Evolutionary conservation across 2,329 filamentous ascomycete species (phyloP).

Genomic region (Nemania sp.): DNA sequence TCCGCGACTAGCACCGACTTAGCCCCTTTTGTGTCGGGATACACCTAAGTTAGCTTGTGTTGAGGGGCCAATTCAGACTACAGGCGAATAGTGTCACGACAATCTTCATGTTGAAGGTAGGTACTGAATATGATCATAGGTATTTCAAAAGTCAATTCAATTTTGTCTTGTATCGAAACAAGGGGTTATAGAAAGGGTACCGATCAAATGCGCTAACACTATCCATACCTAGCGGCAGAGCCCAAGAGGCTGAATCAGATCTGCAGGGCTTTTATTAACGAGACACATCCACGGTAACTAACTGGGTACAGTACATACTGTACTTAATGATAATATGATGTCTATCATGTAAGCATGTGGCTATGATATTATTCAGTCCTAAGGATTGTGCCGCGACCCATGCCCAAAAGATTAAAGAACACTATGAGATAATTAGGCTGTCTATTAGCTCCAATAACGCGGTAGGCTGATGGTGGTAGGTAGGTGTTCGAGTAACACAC

Average conservation of each 20-base stretch:
- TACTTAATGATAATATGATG: conserved; percentile 9
- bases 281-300: neutral
- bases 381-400: conserved; percentile 9
- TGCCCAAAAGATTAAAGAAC: conserved; percentile 6
- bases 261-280: conserved; percentile 13
- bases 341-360: neutral
- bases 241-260: conserved; percentile 1
- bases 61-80: too few relatives aligned
- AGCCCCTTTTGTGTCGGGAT: too few relatives aligned
- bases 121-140: neutral
- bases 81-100: too few relatives aligned
- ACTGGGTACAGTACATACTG: conserved; percentile 11
- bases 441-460: neutral
- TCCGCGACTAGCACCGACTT: too few relatives aligned
- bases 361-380: conserved; percentile 9
- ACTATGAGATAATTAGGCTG: conserved; percentile 4
- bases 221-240: neutral
- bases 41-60: neutral
- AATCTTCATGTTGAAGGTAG: too few relatives aligned
- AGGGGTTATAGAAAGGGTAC: neutral
- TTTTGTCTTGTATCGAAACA: neutral
- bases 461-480: neutral
- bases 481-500: neutral
- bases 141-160: neutral
- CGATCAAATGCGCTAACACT: neutral